A percentile compares a stretch with the other conserved stretches of the same genome.
These are phyloP conservation scores for Moesziomyces antarcticus DNA, from an alignment of 1,284 basidiomycete species.

Conservation along the genomic window DNA sequence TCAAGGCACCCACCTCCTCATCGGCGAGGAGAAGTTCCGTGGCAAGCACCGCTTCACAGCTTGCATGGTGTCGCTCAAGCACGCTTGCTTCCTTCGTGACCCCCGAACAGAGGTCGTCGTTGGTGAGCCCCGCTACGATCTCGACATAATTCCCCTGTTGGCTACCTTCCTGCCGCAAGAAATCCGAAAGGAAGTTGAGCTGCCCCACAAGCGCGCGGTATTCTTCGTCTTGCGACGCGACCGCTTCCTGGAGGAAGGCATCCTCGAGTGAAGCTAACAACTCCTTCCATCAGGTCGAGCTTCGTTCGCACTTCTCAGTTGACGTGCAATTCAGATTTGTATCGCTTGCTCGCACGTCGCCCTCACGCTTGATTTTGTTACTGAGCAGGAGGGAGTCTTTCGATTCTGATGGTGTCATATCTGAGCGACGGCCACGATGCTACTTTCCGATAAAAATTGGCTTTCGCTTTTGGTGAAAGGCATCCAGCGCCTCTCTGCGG, in stretches of 20 bases:
- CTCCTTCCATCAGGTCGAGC: neutral
- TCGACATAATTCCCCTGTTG: slow-evolving; percentile 36
- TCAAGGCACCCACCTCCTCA: slow-evolving; percentile 71
- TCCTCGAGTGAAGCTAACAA: slow-evolving; percentile 19
- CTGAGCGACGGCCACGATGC: neutral
- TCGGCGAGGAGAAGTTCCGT: slow-evolving; percentile 72
- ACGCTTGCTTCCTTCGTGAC: slow-evolving; percentile 49
- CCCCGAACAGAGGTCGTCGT: slow-evolving; percentile 44
- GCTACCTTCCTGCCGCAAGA: slow-evolving; percentile 42
- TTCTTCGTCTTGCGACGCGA: slow-evolving; percentile 36
- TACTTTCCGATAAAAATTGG: slow-evolving; percentile 20
- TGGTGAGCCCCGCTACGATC: slow-evolving; percentile 44
- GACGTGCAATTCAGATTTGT: neutral
- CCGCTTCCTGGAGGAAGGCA: slow-evolving; percentile 43
- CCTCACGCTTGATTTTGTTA: neutral
- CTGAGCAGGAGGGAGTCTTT: neutral
- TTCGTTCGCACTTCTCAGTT: neutral
- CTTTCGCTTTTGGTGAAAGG: slow-evolving; percentile 29
- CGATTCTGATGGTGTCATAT: neutral
- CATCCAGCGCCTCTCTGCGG: slow-evolving; percentile 23
- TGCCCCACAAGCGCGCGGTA: slow-evolving; percentile 46
- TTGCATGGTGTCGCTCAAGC: slow-evolving; percentile 46
- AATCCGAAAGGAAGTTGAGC: slow-evolving; percentile 36
- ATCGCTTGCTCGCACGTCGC: neutral
- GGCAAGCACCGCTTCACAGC: slow-evolving; percentile 62